Evolutionary conservation across 176 grass and related monocot species (phyloP).

Genomic region (Rhynchospora breviuscula): DNA sequence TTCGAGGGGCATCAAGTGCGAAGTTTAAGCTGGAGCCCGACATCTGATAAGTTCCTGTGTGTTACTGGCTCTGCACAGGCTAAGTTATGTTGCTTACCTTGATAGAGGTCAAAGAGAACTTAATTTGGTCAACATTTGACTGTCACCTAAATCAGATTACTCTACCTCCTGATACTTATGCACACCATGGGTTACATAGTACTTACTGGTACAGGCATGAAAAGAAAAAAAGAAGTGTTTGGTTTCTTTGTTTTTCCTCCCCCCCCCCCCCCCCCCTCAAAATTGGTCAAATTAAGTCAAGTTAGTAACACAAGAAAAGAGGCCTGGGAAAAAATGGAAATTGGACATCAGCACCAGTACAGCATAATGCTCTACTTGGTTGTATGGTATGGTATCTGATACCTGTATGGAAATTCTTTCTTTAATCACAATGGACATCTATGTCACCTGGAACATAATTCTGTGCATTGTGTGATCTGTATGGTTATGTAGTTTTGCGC

Average conservation of each 20-base stretch:
- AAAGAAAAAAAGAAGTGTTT: background rate
- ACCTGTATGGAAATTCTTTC: background rate
- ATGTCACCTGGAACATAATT: background rate
- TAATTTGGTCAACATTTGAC: background rate
- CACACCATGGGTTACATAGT: background rate
- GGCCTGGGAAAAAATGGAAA: background rate
- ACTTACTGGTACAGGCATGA: background rate
- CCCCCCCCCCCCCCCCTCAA: too few species aligned
- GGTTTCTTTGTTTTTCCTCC: background rate
- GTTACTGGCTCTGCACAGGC: slow-evolving; percentile 93
- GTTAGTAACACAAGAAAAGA: background rate
- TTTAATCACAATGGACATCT: background rate
- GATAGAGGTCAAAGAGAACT: background rate
- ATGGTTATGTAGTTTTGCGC: background rate
- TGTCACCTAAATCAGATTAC: background rate
- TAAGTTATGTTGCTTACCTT: slow-evolving; percentile 55
- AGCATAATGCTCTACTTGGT: background rate
- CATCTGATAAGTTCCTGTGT: slow-evolving; percentile 84
- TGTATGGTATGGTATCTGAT: background rate
- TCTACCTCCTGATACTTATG: background rate
- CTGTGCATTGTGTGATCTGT: background rate
- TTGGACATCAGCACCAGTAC: background rate
- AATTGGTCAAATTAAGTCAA: background rate
- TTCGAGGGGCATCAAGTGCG: slow-evolving; percentile 97
- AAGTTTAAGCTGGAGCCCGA: slow-evolving; percentile 96